Evolutionary conservation across 2,329 filamentous ascomycete genomes (phyloP), one percentile per base, ranked within the genome.

Genomic region (Fusarium pseudograminearum): DNA sequence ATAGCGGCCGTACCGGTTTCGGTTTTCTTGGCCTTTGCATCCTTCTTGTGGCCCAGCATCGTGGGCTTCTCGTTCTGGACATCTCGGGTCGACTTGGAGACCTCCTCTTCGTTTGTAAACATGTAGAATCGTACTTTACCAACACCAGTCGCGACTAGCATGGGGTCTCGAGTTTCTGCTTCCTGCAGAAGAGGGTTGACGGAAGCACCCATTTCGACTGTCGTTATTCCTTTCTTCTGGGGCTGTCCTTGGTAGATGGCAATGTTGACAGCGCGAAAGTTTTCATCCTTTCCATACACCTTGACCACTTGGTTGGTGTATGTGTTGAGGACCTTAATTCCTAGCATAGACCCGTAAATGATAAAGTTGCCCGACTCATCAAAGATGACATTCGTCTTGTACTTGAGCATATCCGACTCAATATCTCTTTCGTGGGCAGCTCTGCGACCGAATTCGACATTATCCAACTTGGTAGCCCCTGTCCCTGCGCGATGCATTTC

Each of bases 401-500:
- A 85, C 46, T 87, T 87, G 36, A 93, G 82, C 1, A 85, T 79
- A 15, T 89, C 84, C 28, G 89, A 89, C 74, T 97, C 94, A 7
- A 98, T 83, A 59, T 98, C 95, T 44, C 91, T 89, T 80, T 99
- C 96, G 5, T 93, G 88, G 4, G 93, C 95, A 34, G 98, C 82
- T 22, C 95, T 87, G 41, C 96, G 89, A 5, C 95, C 94, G 76
- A 99, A 98, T 73, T 99, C 96, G 7, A 98, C 89, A 67, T 93
- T 89, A 58, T 98, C 96, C 2, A 99, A 82, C 70, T 93, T 93
- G 60, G 93, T 89, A 10, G 91, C 82, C 1, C 92, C 90, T 1
- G 92, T 96, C 1, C 94, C 94, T n/a, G 93, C 92, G 80, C 97
- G 93, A 75, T 99, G 95, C 93, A 98, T 97, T 67, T 97, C 93